Conservation (phyloP, 2,329 filamentous ascomycete species). For the Claviceps fusiformis region DNA sequence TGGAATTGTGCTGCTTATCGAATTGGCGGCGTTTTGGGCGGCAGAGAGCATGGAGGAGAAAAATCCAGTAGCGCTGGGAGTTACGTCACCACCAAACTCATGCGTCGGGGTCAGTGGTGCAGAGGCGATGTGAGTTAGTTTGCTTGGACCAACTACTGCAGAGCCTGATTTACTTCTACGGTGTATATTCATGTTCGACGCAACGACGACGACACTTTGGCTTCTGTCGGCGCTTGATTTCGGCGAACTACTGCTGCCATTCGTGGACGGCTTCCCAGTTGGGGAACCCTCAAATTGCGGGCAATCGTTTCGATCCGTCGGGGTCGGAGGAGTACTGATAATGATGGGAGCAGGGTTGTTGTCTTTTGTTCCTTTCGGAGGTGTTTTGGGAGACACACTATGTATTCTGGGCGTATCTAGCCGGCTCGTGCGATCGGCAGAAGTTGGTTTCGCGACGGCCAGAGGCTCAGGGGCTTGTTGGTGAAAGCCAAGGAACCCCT, state of each 20-base stretch:
- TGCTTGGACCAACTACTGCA: constrained; percentile 57
- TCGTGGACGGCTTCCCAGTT: constrained; percentile 17
- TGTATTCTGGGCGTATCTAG: constrained; percentile 16
- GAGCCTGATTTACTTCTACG: constrained; percentile 40
- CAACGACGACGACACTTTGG: constrained; percentile 29
- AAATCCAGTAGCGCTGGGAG: constrained; percentile 55
- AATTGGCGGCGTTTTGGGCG: constrained; percentile 79
- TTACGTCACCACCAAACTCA: constrained; percentile 49
- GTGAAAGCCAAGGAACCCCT: not conserved
- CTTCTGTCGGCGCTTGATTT: constrained; percentile 35
- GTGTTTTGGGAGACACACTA: constrained; percentile 29
- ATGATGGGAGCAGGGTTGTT: constrained; percentile 38
- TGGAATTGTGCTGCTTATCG: constrained; percentile 59
- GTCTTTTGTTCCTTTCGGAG: constrained; percentile 26
- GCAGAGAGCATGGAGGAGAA: constrained; percentile 89
- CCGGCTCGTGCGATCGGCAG: constrained; percentile 15
- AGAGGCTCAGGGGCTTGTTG: constrained; percentile 16
- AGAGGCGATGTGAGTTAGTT: constrained; percentile 64
- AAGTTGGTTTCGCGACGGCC: constrained; percentile 16
- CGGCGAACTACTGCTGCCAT: constrained; percentile 11
- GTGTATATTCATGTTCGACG: constrained; percentile 62
- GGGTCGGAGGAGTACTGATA: constrained; percentile 54
- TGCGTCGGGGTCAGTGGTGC: constrained; percentile 63
- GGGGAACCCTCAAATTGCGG: constrained; percentile 13
- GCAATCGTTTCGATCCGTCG: constrained; percentile 29